These are phyloP conservation scores for Naegleria lovaniensis DNA, from an alignment of 208 protist species.

Conservation along the genomic window DNA sequence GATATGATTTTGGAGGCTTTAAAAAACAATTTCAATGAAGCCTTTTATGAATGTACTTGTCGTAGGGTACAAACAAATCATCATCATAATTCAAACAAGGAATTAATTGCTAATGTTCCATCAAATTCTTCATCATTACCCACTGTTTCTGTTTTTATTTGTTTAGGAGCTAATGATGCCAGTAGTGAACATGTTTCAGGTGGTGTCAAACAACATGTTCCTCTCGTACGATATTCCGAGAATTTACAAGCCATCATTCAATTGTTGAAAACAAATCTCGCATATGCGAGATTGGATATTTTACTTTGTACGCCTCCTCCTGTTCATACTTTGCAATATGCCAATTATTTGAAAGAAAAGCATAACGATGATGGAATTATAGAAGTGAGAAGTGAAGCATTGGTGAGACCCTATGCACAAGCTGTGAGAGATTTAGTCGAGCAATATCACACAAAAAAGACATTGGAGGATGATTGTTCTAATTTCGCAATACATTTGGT, in stretches of 20 bases:
- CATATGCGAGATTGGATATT: not conserved
- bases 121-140: no score
- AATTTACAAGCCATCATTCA: not conserved
- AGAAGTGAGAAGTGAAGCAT: not conserved
- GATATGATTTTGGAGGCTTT: not conserved
- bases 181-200: not conserved
- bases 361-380: not conserved
- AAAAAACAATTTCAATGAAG: not conserved
- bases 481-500: not conserved
- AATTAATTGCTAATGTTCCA: no score
- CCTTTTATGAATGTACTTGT: not conserved
- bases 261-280: not conserved
- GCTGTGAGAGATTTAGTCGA: not conserved
- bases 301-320: not conserved
- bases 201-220: not conserved
- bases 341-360: not conserved
- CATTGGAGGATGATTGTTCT: not conserved
- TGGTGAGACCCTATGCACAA: not conserved
- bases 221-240: not conserved
- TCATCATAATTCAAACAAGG: no score
- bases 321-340: not conserved
- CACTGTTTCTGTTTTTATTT: not conserved
- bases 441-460: no score
- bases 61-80: no score
- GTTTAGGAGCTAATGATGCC: conserved; percentile 3